These are phyloP conservation scores for Zalerion maritima DNA, from an alignment of 495 filamentous ascomycete genomes.

Conservation along the genomic window DNA sequence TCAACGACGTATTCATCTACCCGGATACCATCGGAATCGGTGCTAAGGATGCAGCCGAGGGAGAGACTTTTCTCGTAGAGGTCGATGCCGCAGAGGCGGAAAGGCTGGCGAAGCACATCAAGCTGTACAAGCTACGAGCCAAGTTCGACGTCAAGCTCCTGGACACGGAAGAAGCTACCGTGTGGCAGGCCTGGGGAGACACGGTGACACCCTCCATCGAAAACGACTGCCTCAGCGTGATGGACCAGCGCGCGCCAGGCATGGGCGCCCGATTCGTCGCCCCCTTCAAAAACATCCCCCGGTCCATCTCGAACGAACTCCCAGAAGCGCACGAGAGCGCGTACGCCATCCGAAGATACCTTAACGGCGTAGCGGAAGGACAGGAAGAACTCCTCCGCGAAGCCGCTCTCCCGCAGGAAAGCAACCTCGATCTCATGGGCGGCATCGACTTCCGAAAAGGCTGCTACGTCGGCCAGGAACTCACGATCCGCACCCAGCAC, in stretches of 20 bases:
- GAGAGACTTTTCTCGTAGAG: conserved; percentile 57
- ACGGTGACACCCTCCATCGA: conserved; percentile 7
- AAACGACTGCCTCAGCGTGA: not conserved
- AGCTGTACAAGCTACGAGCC: conserved; percentile 67
- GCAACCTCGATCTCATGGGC: conserved; percentile 66
- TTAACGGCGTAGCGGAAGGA: conserved; percentile 74
- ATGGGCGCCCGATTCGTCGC: conserved; percentile 49
- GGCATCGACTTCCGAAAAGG: conserved; percentile 89
- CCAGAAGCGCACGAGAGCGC: conserved; percentile 15
- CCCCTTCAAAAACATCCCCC: conserved; percentile 7
- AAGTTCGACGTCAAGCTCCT: conserved; percentile 57
- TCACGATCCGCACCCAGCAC: conserved; percentile 89
- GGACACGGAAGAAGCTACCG: conserved; percentile 41
- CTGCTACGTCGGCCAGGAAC: conserved; percentile 92
- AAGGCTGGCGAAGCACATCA: conserved; percentile 51
- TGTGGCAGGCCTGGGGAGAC: conserved; percentile 56
- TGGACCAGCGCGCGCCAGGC: conserved; percentile 51
- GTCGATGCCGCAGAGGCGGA: conserved; percentile 53
- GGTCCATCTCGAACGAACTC: conserved; percentile 16
- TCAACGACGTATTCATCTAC: conserved; percentile 87
- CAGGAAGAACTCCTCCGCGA: conserved; percentile 57
- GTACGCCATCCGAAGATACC: conserved; percentile 58
- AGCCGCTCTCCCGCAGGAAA: conserved; percentile 62
- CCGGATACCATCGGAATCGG: conserved; percentile 28
- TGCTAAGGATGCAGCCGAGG: conserved; percentile 20